These are phyloP conservation scores for Saturnispora halmiae DNA, from an alignment of 805 yeast genomes.

Conservation along the genomic window DNA sequence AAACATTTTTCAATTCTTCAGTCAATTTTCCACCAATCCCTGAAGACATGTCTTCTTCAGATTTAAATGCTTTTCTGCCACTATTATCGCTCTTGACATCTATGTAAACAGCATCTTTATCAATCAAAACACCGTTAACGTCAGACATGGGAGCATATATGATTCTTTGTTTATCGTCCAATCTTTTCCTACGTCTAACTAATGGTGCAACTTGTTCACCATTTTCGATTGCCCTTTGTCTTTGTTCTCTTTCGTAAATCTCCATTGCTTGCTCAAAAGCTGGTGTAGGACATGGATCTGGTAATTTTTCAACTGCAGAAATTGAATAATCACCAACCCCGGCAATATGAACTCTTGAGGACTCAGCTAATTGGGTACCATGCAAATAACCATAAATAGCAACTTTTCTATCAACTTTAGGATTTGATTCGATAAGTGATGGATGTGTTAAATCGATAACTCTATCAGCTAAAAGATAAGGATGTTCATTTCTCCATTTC, in stretches of 20 bases:
- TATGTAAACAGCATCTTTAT: conserved; percentile 94
- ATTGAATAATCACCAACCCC: conserved; percentile 90
- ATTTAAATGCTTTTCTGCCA: conserved; percentile 21
- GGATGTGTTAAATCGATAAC: conserved; percentile 92
- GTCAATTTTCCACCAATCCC: conserved; percentile 87
- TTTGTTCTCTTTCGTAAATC: conserved; percentile 67
- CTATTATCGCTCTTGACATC: conserved; percentile 47
- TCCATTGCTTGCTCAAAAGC: conserved; percentile 78
- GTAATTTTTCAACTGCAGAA: conserved; percentile 72
- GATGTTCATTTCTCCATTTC: conserved; percentile 98
- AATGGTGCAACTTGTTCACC: conserved; percentile 43
- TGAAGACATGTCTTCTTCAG: conserved; percentile 26
- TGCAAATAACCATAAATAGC: conserved; percentile 92
- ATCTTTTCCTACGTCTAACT: conserved; percentile 64
- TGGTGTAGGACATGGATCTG: conserved; percentile 99
- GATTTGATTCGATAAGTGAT: conserved; percentile 61
- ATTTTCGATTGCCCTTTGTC: conserved; percentile 53
- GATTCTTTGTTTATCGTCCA: conserved; percentile 88
- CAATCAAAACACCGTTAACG: conserved; percentile 97
- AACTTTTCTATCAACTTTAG: conserved; percentile 78
- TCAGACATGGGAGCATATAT: conserved; percentile 99
- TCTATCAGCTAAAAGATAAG: conserved; percentile 85
- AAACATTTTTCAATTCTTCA: conserved; percentile 67
- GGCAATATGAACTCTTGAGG: conserved; percentile 82
- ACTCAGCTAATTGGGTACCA: conserved; percentile 70